phyloP scores from a whole-genome alignment of 768 basidiomycete species.

The Suillus subluteus region DNA sequence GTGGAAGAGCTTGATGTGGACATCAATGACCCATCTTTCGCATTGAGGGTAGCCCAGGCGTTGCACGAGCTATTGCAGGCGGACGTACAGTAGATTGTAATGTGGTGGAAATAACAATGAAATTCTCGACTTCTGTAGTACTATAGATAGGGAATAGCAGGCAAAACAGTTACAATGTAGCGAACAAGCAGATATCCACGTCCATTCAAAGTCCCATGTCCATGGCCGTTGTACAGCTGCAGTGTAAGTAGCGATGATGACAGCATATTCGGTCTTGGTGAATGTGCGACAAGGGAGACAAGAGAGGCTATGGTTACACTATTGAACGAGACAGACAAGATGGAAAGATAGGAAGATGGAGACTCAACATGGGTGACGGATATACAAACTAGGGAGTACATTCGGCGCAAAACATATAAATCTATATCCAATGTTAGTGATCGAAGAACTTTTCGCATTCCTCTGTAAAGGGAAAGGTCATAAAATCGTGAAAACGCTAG shows the following conservation, averaged over 20 bases:
- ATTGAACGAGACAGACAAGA: slow-evolving; percentile 23
- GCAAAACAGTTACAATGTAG: slow-evolving; percentile 52
- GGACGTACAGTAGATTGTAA: neutral
- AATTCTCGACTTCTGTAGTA: slow-evolving; percentile 17
- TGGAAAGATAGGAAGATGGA: slow-evolving; percentile 17
- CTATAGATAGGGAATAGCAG: slow-evolving; percentile 17
- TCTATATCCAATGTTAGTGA: slow-evolving; percentile 28
- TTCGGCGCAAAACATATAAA: slow-evolving; percentile 23
- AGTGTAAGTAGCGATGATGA: slow-evolving; percentile 30
- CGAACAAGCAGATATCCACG: slow-evolving; percentile 55
- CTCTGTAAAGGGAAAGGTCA: neutral
- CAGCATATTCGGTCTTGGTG: slow-evolving; percentile 16
- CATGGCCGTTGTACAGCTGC: slow-evolving; percentile 35
- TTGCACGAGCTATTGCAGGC: slow-evolving; percentile 25
- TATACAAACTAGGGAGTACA: slow-evolving; percentile 9
- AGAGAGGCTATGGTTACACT: slow-evolving; percentile 14
- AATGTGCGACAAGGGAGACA: slow-evolving; percentile 16
- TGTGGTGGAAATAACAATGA: slow-evolving; percentile 4
- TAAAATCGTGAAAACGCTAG: slow-evolving; percentile 10
- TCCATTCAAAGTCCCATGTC: slow-evolving; percentile 59
- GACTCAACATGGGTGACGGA: slow-evolving; percentile 7
- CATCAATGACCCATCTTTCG: slow-evolving; percentile 32
- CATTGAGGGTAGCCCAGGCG: slow-evolving; percentile 15
- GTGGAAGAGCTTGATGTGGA: slow-evolving; percentile 29
- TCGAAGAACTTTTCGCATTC: slow-evolving; percentile 1